Conservation (phyloP, 192 early-diverging fungal species). For the Umbelopsis isabellina region DNA sequence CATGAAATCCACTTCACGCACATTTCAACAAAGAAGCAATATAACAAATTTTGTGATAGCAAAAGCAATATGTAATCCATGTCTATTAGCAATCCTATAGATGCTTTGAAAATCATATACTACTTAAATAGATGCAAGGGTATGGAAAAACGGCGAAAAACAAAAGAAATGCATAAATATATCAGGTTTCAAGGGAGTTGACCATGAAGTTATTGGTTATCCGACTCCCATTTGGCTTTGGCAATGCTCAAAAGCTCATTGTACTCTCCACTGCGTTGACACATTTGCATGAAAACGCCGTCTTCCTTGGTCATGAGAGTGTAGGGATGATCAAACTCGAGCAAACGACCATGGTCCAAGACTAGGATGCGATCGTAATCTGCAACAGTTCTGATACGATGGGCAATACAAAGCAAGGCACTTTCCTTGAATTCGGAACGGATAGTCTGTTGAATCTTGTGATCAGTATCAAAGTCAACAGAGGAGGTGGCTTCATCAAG, state of each 20-base stretch:
- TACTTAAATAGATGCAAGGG: no score
- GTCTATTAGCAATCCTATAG: no score
- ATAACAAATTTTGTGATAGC: no score
- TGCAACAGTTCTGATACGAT: constrained; percentile 81
- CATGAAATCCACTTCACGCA: no score
- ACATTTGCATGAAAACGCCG: constrained; percentile 79
- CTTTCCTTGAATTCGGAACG: constrained; percentile 71
- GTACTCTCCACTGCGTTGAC: constrained; percentile 79
- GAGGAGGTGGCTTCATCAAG: constrained; percentile 90
- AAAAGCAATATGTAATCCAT: no score
- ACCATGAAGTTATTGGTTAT: not conserved
- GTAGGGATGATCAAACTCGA: constrained; percentile 82
- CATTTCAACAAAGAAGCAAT: no score
- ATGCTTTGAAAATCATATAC: no score
- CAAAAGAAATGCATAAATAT: no score
- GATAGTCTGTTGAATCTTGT: constrained; percentile 81
- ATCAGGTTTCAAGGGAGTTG: no score
- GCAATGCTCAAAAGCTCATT: constrained; percentile 69
- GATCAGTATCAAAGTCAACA: constrained; percentile 86
- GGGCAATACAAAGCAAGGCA: constrained; percentile 88
- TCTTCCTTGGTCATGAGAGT: constrained; percentile 62
- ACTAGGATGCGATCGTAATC: constrained; percentile 87
- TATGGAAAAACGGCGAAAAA: no score
- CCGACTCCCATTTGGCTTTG: constrained; percentile 31
- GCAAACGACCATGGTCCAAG: constrained; percentile 73